Evolutionary conservation across 768 basidiomycete genomes (phyloP).

Genomic region (Tylopilus intermedius): DNA sequence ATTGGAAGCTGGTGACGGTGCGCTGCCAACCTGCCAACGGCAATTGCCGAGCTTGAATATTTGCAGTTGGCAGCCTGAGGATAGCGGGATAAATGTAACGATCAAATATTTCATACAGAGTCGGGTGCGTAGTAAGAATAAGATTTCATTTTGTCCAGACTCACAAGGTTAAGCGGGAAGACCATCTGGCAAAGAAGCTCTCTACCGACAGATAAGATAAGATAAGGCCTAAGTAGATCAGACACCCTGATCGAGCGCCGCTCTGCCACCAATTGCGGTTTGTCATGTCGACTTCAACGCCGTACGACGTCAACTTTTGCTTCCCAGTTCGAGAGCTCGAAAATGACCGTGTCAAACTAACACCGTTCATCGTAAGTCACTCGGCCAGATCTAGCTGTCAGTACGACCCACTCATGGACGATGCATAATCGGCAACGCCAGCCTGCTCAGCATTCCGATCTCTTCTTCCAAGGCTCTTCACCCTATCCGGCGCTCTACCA

Average conservation of each 20-base stretch:
- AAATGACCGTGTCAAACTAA: slow-evolving; percentile 44
- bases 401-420: neutral
- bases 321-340: slow-evolving; percentile 45
- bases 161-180: no score
- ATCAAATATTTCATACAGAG: no score
- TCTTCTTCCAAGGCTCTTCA: slow-evolving; percentile 33
- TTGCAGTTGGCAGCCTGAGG: no score
- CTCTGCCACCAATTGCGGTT: no score
- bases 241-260: neutral
- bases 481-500: slow-evolving; percentile 39
- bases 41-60: no score
- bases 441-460: slow-evolving; percentile 42
- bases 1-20: no score
- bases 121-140: no score
- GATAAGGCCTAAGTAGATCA: no score
- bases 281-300: neutral
- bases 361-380: slow-evolving; percentile 44
- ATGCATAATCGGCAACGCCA: slow-evolving; percentile 12
- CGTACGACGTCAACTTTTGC: slow-evolving; percentile 17
- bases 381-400: neutral
- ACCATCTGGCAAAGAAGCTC: neutral
- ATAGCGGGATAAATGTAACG: no score
- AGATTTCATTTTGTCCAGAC: no score
- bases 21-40: no score
- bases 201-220: no score